A percentile compares a stretch with the other conserved stretches of the same genome.
phyloP scores from a whole-genome alignment of 108 stramenopile genomes.

The Seminavis robusta region DNA sequence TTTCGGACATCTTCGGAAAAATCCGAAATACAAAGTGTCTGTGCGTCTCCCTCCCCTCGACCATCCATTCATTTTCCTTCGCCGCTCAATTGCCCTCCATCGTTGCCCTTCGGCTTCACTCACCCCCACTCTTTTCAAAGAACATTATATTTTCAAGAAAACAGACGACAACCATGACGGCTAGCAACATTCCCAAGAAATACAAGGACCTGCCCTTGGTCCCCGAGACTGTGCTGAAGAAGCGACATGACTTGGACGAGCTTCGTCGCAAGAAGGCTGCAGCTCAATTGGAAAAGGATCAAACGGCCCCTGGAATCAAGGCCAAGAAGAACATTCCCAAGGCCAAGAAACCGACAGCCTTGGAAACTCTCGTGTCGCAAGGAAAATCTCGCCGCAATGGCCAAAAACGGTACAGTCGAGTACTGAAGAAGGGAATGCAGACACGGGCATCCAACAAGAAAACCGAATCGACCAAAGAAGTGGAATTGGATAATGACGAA shows the following conservation, averaged over 20 bases:
- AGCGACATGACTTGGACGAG: conserved; percentile 81
- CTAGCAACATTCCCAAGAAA: too few relatives aligned
- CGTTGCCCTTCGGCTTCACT: too few relatives aligned
- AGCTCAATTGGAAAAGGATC: conserved; percentile 17
- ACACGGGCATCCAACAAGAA: conserved; percentile 68
- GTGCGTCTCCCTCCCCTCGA: too few relatives aligned
- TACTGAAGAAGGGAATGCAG: conserved; percentile 84
- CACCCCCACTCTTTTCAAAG: too few relatives aligned
- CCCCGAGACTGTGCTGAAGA: conserved; percentile 79
- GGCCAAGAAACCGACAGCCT: conserved; percentile 69
- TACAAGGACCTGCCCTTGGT: conserved; percentile 64
- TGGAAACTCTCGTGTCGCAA: conserved; percentile 58
- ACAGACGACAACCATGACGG: too few relatives aligned
- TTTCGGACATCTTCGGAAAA: too few relatives aligned
- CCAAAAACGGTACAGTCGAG: conserved; percentile 60
- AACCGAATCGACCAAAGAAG: conserved; percentile 46
- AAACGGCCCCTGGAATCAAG: background rate
- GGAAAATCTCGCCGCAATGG: conserved; percentile 50
- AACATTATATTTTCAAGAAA: too few relatives aligned
- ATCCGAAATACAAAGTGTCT: too few relatives aligned
- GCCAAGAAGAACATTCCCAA: conserved; percentile 25
- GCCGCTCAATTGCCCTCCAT: too few relatives aligned
- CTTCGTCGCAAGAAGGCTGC: conserved; percentile 64
- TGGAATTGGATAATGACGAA: conserved; percentile 31
- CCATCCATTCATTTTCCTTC: too few relatives aligned